A percentile compares a stretch with the other conserved stretches of the same genome.
Conservation (phyloP, 257 asterid genomes). For the Solanum neorickii region DNA sequence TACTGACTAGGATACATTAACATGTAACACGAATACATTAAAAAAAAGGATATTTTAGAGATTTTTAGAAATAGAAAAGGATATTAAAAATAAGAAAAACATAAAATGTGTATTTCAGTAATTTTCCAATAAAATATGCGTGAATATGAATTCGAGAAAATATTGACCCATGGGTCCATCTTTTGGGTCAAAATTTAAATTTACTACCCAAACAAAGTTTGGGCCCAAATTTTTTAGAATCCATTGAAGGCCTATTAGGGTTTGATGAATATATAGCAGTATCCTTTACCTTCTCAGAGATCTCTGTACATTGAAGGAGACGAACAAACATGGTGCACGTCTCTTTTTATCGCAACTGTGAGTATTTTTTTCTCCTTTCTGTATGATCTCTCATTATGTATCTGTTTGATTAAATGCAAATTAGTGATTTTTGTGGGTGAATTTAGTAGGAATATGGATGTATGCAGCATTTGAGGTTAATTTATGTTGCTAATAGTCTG, state of each 20-base stretch:
- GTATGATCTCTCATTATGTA: background rate
- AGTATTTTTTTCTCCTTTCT: background rate
- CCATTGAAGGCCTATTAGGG: background rate
- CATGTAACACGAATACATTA: no score
- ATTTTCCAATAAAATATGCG: no score
- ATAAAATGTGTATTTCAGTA: no score
- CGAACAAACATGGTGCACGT: background rate
- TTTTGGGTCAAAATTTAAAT: background rate
- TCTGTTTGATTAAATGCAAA: background rate
- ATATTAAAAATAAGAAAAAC: no score
- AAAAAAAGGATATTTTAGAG: no score
- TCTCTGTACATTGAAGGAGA: background rate
- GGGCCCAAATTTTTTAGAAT: background rate
- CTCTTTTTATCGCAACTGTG: background rate
- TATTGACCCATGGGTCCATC: background rate
- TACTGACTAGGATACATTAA: no score
- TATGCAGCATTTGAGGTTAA: background rate
- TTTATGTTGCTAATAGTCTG: background rate
- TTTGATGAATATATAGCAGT: background rate
- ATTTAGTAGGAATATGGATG: background rate
- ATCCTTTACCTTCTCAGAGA: background rate
- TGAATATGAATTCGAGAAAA: background rate
- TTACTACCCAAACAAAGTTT: background rate
- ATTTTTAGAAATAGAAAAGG: no score
- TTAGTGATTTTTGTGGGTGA: background rate